Conservation (phyloP, 768 basidiomycete species). For the Boletus barrowsii region DNA sequence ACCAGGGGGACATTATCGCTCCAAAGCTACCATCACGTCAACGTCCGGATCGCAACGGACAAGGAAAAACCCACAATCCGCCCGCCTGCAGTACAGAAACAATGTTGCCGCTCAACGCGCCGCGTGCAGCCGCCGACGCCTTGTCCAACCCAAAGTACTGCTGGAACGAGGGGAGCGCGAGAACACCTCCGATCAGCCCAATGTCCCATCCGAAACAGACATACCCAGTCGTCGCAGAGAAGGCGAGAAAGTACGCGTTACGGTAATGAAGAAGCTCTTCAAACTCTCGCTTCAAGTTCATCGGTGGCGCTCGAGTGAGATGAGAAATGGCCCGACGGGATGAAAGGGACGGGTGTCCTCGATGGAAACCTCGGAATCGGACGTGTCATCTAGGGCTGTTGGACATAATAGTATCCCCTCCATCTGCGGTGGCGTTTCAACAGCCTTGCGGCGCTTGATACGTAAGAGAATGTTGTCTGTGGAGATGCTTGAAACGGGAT, state of each 20-base stretch:
- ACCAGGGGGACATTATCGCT: slow-evolving; percentile 26
- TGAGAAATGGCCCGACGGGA: not conserved
- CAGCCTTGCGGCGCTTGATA: not conserved
- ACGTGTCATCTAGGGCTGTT: too few species aligned
- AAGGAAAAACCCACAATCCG: slow-evolving; percentile 28
- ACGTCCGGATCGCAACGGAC: not conserved
- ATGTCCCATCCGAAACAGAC: slow-evolving; percentile 38
- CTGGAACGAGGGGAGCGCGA: slow-evolving; percentile 36
- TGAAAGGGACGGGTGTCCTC: not conserved
- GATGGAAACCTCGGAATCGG: too few species aligned
- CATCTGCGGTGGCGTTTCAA: too few species aligned
- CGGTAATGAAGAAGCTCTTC: slow-evolving; percentile 27
- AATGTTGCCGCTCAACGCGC: slow-evolving; percentile 35
- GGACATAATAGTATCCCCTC: too few species aligned
- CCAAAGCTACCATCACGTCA: slow-evolving; percentile 13
- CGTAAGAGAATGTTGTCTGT: not conserved
- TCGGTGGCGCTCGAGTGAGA: not conserved
- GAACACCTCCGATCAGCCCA: slow-evolving; percentile 36
- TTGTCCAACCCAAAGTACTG: slow-evolving; percentile 33
- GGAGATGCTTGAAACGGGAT: not conserved
- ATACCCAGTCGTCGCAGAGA: slow-evolving; percentile 34
- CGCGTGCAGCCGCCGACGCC: slow-evolving; percentile 21
- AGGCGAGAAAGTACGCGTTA: slow-evolving; percentile 34
- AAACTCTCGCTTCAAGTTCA: slow-evolving; percentile 23
- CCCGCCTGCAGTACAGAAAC: slow-evolving; percentile 38